These are phyloP conservation scores for Phyllosticta paracitricarpa DNA, from an alignment of 2,329 filamentous ascomycete genomes.

Conservation along the genomic window DNA sequence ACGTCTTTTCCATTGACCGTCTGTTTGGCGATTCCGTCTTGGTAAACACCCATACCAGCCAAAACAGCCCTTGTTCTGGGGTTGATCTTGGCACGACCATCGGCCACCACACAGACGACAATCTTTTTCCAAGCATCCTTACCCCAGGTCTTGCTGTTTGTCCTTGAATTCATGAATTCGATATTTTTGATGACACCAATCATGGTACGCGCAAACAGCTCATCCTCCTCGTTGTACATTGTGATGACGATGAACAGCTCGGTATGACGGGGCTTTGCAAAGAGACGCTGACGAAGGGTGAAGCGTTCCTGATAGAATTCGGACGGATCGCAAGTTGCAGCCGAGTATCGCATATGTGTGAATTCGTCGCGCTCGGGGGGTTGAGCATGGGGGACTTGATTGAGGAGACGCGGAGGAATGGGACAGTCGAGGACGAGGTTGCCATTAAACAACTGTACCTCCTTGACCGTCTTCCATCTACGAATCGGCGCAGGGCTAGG, in stretches of 20 bases:
- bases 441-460: constrained; percentile 92
- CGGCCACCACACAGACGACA: constrained; percentile 93
- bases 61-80: constrained; percentile 78
- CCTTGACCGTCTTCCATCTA: constrained; percentile 97
- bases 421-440: constrained; percentile 96
- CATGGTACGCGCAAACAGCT: constrained; percentile 91
- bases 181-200: constrained; percentile 97
- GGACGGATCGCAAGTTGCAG: constrained; percentile 84
- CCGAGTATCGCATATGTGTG: constrained; percentile 86
- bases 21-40: constrained; percentile 97
- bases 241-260: constrained; percentile 95
- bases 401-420: constrained; percentile 77
- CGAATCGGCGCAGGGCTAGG: constrained; percentile 56
- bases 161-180: constrained; percentile 92
- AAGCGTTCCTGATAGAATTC: constrained; percentile 86
- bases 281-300: constrained; percentile 81
- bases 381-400: constrained; percentile 74
- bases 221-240: constrained; percentile 99
- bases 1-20: constrained; percentile 95
- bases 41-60: constrained; percentile 90
- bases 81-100: constrained; percentile 96
- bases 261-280: constrained; percentile 84
- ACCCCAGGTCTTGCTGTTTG: constrained; percentile 93
- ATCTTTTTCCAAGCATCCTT: constrained; percentile 99
- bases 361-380: constrained; percentile 73